phyloP scores from a whole-genome alignment of 768 basidiomycete species.

The Chalciporus sphaerocephalus region DNA sequence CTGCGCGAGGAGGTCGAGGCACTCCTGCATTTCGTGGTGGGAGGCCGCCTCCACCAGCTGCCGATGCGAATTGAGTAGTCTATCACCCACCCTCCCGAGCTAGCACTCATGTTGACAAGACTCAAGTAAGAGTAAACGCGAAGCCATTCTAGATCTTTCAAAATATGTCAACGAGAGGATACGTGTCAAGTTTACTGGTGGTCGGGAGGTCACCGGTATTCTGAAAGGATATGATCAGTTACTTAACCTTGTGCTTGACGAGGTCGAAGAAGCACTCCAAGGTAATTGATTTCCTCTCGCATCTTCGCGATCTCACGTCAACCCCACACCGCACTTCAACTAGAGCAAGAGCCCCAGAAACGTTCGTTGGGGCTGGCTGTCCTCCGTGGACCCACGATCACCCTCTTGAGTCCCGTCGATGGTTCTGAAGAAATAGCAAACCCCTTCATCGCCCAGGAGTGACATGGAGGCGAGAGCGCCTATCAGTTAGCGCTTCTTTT shows the following conservation, averaged over 20 bases:
- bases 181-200: conserved; percentile 96
- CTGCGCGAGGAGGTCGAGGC: conserved; percentile 44
- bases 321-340: conserved; percentile 1
- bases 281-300: conserved; percentile 39
- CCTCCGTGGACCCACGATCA: conserved; percentile 90
- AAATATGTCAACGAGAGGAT: conserved; percentile 93
- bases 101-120: conserved; percentile 27
- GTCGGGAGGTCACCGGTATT: conserved; percentile 89
- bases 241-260: conserved; percentile 94
- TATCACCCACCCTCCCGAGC: not conserved
- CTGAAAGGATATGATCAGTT: conserved; percentile 96
- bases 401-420: conserved; percentile 89
- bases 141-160: conserved; percentile 91
- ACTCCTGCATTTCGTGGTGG: conserved; percentile 30
- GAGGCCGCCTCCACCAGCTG: conserved; percentile 10
- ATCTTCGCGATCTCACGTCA: conserved; percentile 11
- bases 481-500: not conserved
- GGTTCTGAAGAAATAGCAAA: conserved; percentile 93
- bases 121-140: conserved; percentile 54
- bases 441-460: conserved; percentile 76
- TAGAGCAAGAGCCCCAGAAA: conserved; percentile 61
- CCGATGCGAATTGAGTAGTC: conserved; percentile 28
- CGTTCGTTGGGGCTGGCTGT: conserved; percentile 81
- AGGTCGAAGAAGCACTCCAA: conserved; percentile 80
- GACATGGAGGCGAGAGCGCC: conserved; percentile 1